phyloP scores from a whole-genome alignment of 192 early-diverging fungal genomes.

The Spinellus fusiger region DNA sequence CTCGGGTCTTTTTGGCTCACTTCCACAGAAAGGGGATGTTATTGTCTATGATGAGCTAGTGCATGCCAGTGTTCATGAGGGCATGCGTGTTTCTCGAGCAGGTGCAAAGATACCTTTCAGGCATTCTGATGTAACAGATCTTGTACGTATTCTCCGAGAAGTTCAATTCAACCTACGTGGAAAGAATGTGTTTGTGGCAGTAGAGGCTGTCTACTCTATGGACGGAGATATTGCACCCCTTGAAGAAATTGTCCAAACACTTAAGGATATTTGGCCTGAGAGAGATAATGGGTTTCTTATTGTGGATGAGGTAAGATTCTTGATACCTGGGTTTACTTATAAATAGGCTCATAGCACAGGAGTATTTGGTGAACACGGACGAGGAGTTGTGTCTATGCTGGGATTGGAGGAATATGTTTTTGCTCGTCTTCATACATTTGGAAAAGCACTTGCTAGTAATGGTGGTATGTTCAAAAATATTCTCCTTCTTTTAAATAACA shows the following conservation, averaged over 20 bases:
- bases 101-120: conserved; percentile 42
- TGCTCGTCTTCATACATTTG: conserved; percentile 78
- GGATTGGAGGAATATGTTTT: conserved; percentile 60
- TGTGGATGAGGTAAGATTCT: conserved; percentile 75
- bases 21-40: conserved; percentile 60
- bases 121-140: conserved; percentile 61
- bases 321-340: too few species aligned
- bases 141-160: conserved; percentile 24
- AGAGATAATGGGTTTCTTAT: conserved; percentile 55
- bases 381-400: conserved; percentile 59
- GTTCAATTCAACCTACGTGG: background rate
- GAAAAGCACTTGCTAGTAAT: conserved; percentile 74
- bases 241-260: conserved; percentile 50
- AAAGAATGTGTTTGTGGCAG: conserved; percentile 62
- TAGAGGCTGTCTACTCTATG: conserved; percentile 81
- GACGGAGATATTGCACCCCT: conserved; percentile 74
- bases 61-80: conserved; percentile 83
- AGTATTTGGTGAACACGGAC: conserved; percentile 58
- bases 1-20: conserved; percentile 54
- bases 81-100: conserved; percentile 54
- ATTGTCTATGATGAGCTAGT: conserved; percentile 69
- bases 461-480: conserved; percentile 47
- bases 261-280: conserved; percentile 33
- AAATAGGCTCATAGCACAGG: conserved; percentile 84
- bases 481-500: background rate